Percentiles rank a stretch among this genome's conserved stretches.
These are phyloP conservation scores for Trichoderma asperellum DNA, from an alignment of 2,329 filamentous ascomycete genomes.

Conservation along the genomic window DNA sequence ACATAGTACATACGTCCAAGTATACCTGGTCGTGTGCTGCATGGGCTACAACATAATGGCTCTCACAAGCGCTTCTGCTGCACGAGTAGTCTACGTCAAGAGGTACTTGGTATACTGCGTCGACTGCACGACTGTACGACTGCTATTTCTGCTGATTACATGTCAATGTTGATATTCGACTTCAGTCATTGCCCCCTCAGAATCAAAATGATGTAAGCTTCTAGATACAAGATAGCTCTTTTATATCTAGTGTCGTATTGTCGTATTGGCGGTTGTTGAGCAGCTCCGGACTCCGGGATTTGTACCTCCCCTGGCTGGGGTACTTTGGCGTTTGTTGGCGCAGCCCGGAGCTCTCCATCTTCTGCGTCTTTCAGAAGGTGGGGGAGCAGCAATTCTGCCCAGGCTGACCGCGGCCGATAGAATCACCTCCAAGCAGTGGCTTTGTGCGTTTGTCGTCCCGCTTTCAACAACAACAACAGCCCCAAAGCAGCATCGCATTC, in stretches of 20 bases:
- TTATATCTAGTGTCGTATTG: background rate
- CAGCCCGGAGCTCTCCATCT: conserved; percentile 4
- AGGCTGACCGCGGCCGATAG: conserved; percentile 22
- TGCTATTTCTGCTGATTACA: background rate
- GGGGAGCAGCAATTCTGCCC: conserved; percentile 30
- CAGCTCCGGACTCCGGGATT: conserved; percentile 11
- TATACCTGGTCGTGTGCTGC: background rate
- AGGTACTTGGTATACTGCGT: background rate
- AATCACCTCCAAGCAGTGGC: background rate
- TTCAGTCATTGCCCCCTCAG: background rate
- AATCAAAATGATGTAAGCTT: background rate
- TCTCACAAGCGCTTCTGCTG: background rate
- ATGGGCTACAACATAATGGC: background rate
- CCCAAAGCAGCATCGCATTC: background rate
- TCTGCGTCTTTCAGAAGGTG: conserved; percentile 11
- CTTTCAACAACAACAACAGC: conserved; percentile 17
- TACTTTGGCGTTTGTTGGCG: conserved; percentile 5
- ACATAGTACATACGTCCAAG: background rate
- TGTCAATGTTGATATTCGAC: background rate
- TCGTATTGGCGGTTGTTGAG: background rate
- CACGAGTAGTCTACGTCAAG: background rate
- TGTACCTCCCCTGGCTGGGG: conserved; percentile 23
- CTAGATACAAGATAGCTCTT: background rate
- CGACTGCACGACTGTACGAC: too few relatives aligned
- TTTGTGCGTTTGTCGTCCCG: background rate